Conservation (phyloP, 441 rosid species). For the Isatis lusitanica region DNA sequence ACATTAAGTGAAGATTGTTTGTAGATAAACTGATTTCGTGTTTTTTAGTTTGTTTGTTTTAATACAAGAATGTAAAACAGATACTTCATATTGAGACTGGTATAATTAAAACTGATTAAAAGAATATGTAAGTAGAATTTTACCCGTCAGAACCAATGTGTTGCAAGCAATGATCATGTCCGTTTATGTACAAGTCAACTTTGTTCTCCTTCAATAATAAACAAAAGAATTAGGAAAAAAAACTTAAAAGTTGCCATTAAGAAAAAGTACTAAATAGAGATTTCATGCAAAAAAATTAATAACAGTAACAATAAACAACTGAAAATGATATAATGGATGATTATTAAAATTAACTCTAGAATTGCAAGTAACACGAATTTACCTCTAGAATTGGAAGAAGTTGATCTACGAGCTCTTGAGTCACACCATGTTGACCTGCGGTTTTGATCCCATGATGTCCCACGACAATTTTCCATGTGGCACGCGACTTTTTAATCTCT, state of each 20-base stretch:
- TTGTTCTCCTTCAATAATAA: slow-evolving; percentile 42
- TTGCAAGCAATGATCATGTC: slow-evolving; percentile 64
- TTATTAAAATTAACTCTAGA: not conserved
- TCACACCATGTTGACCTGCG: slow-evolving; percentile 67
- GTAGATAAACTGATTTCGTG: not conserved
- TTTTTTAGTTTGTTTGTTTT: not conserved
- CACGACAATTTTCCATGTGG: slow-evolving; percentile 81
- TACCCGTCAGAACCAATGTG: slow-evolving; percentile 51
- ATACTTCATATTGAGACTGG: not conserved
- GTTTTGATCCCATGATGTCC: slow-evolving; percentile 85
- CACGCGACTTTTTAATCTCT: slow-evolving; percentile 49
- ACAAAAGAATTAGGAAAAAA: not conserved
- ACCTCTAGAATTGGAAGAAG: slow-evolving; percentile 82
- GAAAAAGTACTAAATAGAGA: not conserved
- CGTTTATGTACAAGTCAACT: slow-evolving; percentile 57
- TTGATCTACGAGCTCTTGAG: slow-evolving; percentile 50
- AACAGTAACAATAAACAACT: not conserved
- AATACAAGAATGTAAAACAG: not conserved
- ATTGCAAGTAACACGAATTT: not conserved
- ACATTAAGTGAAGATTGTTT: not conserved
- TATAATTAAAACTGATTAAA: not conserved
- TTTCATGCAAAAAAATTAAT: not conserved
- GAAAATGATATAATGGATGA: not conserved
- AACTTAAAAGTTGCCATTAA: too few relatives aligned
- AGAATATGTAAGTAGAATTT: not conserved